Percentiles rank a stretch among this genome's conserved stretches.
These are phyloP conservation scores for Pleurotus tuoliensis DNA, from an alignment of 768 basidiomycete genomes.

Conservation along the genomic window DNA sequence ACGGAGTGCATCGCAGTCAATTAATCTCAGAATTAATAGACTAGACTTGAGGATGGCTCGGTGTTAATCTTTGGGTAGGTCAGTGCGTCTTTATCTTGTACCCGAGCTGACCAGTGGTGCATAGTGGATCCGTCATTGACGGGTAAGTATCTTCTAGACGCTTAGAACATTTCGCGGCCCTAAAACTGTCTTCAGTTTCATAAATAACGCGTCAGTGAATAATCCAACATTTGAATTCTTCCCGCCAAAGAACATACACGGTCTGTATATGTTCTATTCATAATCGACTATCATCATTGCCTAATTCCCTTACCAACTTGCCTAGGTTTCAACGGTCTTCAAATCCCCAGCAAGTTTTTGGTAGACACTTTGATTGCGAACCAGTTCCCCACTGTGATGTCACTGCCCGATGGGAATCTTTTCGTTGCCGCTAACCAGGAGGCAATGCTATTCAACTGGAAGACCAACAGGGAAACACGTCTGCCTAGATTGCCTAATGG, in stretches of 20 bases:
- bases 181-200: conserved; percentile 40
- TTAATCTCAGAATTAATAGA: conserved; percentile 1
- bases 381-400: conserved; percentile 20
- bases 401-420: conserved; percentile 39
- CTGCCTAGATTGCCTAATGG: conserved; percentile 42
- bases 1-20: neutral
- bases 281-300: neutral
- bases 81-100: neutral
- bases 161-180: neutral
- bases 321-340: conserved; percentile 19
- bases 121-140: conserved; percentile 9
- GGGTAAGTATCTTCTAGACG: conserved; percentile 1
- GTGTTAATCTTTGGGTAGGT: conserved; percentile 16
- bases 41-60: conserved; percentile 18
- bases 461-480: conserved; percentile 32
- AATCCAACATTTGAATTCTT: conserved; percentile 50
- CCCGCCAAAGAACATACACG: conserved; percentile 36
- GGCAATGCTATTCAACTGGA: conserved; percentile 38
- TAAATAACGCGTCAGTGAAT: conserved; percentile 59
- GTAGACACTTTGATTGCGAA: conserved; percentile 13
- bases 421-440: conserved; percentile 37
- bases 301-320: neutral
- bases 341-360: conserved; percentile 12
- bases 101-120: no score
- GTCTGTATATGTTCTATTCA: conserved; percentile 4